Evolutionary conservation across 2,329 filamentous ascomycete species (phyloP).

Genomic region (Setomelanomma holmii): DNA sequence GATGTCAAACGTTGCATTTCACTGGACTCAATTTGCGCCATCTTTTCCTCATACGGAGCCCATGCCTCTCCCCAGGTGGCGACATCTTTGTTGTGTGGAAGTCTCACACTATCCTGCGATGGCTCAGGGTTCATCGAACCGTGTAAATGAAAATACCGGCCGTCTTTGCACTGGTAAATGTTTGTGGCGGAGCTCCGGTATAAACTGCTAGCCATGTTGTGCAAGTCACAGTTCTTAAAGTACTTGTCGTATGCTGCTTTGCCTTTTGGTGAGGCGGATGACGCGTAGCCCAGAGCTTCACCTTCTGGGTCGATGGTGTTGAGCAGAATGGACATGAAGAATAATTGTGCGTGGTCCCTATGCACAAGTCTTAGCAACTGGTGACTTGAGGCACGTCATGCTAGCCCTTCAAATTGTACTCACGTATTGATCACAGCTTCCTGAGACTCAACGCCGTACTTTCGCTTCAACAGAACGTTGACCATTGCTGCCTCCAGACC

Average conservation of each 20-base stretch:
- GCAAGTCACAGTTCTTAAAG: conserved; percentile 38
- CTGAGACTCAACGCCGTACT: conserved; percentile 52
- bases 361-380: neutral
- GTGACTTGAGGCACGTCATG: no score
- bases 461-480: conserved; percentile 54
- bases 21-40: conserved; percentile 41
- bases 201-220: conserved; percentile 18
- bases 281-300: conserved; percentile 23
- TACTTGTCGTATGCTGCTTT: conserved; percentile 27
- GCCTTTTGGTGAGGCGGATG: conserved; percentile 15
- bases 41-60: conserved; percentile 43
- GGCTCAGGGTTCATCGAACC: conserved; percentile 57
- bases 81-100: conserved; percentile 42
- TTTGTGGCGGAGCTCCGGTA: conserved; percentile 51
- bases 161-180: conserved; percentile 57
- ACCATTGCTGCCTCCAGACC: conserved; percentile 58
- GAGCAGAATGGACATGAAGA: conserved; percentile 52
- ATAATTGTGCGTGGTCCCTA: conserved; percentile 54
- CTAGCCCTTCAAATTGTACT: no score
- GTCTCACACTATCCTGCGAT: conserved; percentile 46
- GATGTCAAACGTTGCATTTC: conserved; percentile 47
- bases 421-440: conserved; percentile 58
- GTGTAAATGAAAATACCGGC: conserved; percentile 56
- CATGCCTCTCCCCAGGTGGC: conserved; percentile 39
- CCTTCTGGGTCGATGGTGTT: conserved; percentile 45